phyloP scores from a whole-genome alignment of 2,329 filamentous ascomycete genomes.

The Ophiostoma montium region DNA sequence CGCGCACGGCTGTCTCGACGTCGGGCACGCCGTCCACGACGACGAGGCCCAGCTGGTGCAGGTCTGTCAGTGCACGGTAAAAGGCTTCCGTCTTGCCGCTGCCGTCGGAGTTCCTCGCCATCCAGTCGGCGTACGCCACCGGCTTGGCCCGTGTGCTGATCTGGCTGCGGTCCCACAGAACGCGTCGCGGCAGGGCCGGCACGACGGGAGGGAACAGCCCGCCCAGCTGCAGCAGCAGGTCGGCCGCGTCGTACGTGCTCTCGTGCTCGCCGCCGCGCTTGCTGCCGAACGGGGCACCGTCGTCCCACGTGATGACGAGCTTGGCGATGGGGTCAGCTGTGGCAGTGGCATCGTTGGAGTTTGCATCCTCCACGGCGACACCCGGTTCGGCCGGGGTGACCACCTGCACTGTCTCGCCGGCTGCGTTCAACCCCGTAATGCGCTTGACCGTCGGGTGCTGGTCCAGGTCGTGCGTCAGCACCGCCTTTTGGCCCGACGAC shows the following conservation, averaged over 20 bases:
- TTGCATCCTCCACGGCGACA: constrained; percentile 4
- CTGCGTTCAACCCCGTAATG: background rate
- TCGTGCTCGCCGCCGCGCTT: background rate
- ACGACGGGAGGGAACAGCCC: constrained; percentile 26
- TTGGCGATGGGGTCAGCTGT: background rate
- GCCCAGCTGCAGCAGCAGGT: constrained; percentile 17
- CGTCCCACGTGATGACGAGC: background rate
- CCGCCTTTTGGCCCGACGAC: constrained; percentile 47
- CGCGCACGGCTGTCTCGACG: constrained; percentile 48
- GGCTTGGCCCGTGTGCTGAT: constrained; percentile 27
- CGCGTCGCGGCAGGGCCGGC: constrained; percentile 18
- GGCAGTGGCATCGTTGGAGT: background rate
- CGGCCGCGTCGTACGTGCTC: constrained; percentile 3
- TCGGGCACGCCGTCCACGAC: constrained; percentile 64
- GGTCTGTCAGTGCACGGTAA: constrained; percentile 43
- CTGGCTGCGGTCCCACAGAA: constrained; percentile 26
- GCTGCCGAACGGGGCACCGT: background rate
- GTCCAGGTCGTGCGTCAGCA: constrained; percentile 51
- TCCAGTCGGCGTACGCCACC: constrained; percentile 58
- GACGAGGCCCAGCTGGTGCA: constrained; percentile 57
- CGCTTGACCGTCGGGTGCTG: constrained; percentile 2
- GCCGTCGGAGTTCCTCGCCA: constrained; percentile 32
- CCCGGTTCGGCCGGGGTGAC: background rate
- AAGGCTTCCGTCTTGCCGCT: constrained; percentile 29
- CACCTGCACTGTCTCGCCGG: background rate